Conservation (phyloP, 371 early-diverging fungal species). For the Syncephalastrum sp. region DNA sequence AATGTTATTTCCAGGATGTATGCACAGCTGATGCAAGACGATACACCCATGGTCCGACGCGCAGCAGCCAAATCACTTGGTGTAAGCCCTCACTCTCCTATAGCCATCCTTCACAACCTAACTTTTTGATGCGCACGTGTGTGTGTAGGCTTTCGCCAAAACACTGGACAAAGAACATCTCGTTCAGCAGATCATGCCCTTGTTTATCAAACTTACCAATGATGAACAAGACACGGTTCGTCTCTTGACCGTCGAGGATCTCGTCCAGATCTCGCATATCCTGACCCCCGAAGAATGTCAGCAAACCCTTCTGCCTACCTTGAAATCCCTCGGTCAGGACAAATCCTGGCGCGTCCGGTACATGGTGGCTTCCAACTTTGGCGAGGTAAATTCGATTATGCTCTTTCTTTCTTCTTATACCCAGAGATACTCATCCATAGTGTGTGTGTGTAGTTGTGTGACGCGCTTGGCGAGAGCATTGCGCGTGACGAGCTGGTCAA, state of each 20-base stretch:
- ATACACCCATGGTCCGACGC: slow-evolving; percentile 98
- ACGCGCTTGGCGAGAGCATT: slow-evolving; percentile 34
- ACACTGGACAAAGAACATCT: slow-evolving; percentile 72
- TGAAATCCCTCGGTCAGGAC: slow-evolving; percentile 82
- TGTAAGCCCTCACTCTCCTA: slow-evolving; percentile 44
- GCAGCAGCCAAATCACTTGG: slow-evolving; percentile 89
- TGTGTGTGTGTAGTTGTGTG: slow-evolving; percentile 23
- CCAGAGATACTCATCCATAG: not conserved
- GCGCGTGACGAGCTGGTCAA: slow-evolving; percentile 37
- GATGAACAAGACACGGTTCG: slow-evolving; percentile 98
- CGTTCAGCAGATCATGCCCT: slow-evolving; percentile 63
- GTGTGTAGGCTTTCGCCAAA: slow-evolving; percentile 59
- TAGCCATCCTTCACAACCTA: not conserved
- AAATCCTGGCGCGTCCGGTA: slow-evolving; percentile 97
- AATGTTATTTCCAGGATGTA: slow-evolving; percentile 39
- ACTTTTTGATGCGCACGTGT: not conserved
- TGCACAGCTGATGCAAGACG: slow-evolving; percentile 89
- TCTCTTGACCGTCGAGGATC: slow-evolving; percentile 88
- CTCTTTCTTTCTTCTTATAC: not conserved
- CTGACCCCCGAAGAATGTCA: slow-evolving; percentile 79
- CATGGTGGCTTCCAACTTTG: slow-evolving; percentile 96
- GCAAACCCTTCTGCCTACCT: slow-evolving; percentile 67
- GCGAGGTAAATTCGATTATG: slow-evolving; percentile 53
- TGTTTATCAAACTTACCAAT: slow-evolving; percentile 75
- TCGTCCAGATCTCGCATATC: slow-evolving; percentile 85